Evolutionary conservation across 768 basidiomycete genomes (phyloP).

Genomic region (Mycena kentingensis): DNA sequence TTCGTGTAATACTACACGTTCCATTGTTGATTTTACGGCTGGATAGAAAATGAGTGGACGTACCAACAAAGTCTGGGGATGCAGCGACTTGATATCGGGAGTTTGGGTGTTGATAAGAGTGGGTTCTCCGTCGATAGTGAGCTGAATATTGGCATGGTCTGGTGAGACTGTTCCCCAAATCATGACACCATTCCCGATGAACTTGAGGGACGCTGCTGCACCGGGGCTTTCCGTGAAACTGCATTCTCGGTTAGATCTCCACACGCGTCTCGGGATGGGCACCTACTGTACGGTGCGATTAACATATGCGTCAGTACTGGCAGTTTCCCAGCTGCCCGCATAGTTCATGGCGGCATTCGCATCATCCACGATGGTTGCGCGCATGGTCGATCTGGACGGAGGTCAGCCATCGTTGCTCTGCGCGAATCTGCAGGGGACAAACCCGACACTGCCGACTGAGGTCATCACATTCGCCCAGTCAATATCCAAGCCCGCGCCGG

Average conservation of each 20-base stretch:
- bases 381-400: conserved; percentile 26
- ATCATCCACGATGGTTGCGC: conserved; percentile 43
- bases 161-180: conserved; percentile 55
- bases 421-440: conserved; percentile 17
- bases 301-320: conserved; percentile 32
- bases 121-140: conserved; percentile 45
- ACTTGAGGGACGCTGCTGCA: conserved; percentile 45
- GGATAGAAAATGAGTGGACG: conserved; percentile 1
- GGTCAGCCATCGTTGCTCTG: conserved; percentile 6
- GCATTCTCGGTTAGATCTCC: neutral
- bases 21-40: neutral
- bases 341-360: conserved; percentile 41
- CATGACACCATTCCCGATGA: conserved; percentile 55
- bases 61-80: conserved; percentile 39
- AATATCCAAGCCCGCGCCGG: conserved; percentile 49
- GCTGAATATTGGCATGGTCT: conserved; percentile 49
- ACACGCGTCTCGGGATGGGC: neutral
- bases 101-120: conserved; percentile 14
- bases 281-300: conserved; percentile 48
- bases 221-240: conserved; percentile 44
- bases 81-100: conserved; percentile 29
- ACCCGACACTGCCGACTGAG: conserved; percentile 41
- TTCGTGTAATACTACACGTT: conserved; percentile 43
- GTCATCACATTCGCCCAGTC: conserved; percentile 49
- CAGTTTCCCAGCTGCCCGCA: conserved; percentile 42